A percentile compares a stretch with the other conserved stretches of the same genome.
These are phyloP conservation scores for Candida schatavii DNA, from an alignment of 805 yeast genomes.

Conservation along the genomic window DNA sequence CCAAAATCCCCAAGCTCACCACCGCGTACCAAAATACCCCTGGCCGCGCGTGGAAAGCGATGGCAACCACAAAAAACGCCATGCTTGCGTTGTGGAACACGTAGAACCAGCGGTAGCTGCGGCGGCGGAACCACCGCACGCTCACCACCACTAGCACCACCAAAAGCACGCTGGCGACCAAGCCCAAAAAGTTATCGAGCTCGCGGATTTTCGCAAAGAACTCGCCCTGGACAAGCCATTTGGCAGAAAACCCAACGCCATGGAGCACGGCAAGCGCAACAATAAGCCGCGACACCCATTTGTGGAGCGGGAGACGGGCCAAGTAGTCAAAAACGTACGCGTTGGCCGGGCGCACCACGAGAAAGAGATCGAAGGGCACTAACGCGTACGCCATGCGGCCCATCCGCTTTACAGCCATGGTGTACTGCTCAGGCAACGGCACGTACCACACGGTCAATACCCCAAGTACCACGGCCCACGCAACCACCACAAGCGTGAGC, in stretches of 20 bases:
- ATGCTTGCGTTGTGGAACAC: constrained; percentile 53
- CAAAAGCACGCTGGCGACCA: constrained; percentile 37
- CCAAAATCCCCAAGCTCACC: constrained; percentile 24
- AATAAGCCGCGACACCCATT: constrained; percentile 67
- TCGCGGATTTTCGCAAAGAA: constrained; percentile 29
- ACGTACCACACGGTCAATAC: constrained; percentile 32
- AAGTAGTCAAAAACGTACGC: constrained; percentile 40
- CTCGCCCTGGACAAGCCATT: constrained; percentile 44
- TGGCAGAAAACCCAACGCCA: constrained; percentile 47
- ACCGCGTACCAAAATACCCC: constrained; percentile 44
- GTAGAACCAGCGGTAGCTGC: constrained; percentile 53
- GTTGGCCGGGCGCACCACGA: constrained; percentile 56
- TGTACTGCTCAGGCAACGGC: constrained; percentile 27
- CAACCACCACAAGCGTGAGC: constrained; percentile 27
- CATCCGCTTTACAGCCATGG: constrained; percentile 46
- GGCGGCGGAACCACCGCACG: constrained; percentile 46
- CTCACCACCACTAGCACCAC: constrained; percentile 43
- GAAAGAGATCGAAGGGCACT: constrained; percentile 53
- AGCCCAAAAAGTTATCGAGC: constrained; percentile 51
- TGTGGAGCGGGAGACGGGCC: constrained; percentile 56
- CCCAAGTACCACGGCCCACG: constrained; percentile 32
- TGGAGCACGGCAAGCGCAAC: constrained; percentile 47
- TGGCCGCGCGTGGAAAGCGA: constrained; percentile 69
- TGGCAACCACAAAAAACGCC: constrained; percentile 41
- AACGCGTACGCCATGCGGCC: constrained; percentile 63